phyloP scores from a whole-genome alignment of 139 green algal genomes.

The Ostreobium quekettii region DNA sequence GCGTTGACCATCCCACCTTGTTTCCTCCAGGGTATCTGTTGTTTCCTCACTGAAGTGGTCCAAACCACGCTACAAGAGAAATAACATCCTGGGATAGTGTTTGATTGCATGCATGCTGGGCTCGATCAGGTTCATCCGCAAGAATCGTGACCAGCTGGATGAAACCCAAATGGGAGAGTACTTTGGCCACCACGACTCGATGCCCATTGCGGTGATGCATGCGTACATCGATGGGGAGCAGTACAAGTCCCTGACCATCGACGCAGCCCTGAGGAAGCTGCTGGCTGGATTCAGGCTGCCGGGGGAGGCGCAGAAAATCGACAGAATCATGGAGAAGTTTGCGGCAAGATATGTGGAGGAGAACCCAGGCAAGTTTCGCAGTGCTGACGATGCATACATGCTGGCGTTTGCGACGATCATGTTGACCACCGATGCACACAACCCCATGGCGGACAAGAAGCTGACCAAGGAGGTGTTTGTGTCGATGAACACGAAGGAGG shows the following conservation, averaged over 20 bases:
- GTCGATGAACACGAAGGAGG: slow-evolving; percentile 55
- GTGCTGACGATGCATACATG: slow-evolving; percentile 76
- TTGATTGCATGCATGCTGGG: too few relatives aligned
- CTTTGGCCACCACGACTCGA: slow-evolving; percentile 62
- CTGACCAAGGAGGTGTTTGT: slow-evolving; percentile 72
- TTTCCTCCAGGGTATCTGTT: too few relatives aligned
- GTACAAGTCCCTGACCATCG: slow-evolving; percentile 47
- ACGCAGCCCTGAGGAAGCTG: slow-evolving; percentile 59
- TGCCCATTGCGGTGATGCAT: slow-evolving; percentile 61
- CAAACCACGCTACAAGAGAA: too few relatives aligned
- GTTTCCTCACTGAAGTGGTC: too few relatives aligned
- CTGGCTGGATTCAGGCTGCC: slow-evolving; percentile 64
- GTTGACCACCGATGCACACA: slow-evolving; percentile 95
- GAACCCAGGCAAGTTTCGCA: slow-evolving; percentile 61
- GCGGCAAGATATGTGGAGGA: slow-evolving; percentile 57
- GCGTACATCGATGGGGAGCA: slow-evolving; percentile 56
- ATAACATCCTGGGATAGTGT: too few relatives aligned
- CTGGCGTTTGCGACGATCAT: slow-evolving; percentile 90
- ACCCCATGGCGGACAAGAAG: slow-evolving; percentile 75
- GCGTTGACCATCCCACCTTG: too few relatives aligned
- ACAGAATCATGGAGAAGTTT: slow-evolving; percentile 91
- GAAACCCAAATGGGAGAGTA: slow-evolving; percentile 66
- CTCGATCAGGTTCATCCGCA: slow-evolving; percentile 64
- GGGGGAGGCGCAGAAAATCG: slow-evolving; percentile 84
- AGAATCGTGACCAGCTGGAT: slow-evolving; percentile 52